Evolutionary conservation across 768 basidiomycete species (phyloP).

Genomic region (Psilocybe subaeruginosa): DNA sequence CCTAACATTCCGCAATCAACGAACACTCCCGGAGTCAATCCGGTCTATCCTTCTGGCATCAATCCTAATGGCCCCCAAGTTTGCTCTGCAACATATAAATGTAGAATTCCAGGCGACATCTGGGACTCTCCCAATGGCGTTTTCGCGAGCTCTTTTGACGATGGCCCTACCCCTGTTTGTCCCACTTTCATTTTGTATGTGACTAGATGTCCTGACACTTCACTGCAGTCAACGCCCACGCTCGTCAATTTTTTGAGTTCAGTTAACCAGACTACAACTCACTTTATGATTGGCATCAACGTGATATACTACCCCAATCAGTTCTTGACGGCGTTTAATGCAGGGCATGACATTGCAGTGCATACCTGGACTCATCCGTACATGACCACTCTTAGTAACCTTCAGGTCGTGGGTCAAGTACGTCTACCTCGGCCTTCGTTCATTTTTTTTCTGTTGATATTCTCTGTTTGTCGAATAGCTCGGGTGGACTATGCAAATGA

Average conservation of each 20-base stretch:
- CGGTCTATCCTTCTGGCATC: conserved; percentile 47
- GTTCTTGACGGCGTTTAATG: conserved; percentile 58
- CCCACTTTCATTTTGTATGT: background rate
- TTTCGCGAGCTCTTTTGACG: conserved; percentile 75
- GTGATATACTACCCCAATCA: conserved; percentile 59
- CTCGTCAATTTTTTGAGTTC: conserved; percentile 69
- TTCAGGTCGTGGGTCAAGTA: conserved; percentile 68
- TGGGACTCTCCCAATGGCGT: conserved; percentile 78
- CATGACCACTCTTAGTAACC: conserved; percentile 79
- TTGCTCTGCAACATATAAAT: conserved; percentile 81
- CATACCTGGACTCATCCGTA: conserved; percentile 79
- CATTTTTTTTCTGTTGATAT: background rate
- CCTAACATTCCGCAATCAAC: conserved; percentile 65
- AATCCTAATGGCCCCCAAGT: conserved; percentile 52
- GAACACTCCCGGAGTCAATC: conserved; percentile 36
- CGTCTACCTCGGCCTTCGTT: background rate
- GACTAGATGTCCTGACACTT: background rate
- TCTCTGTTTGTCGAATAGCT: conserved; percentile 37
- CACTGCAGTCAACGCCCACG: conserved; percentile 35
- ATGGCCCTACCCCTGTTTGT: conserved; percentile 65
- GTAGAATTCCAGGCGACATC: conserved; percentile 60
- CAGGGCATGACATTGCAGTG: conserved; percentile 49
- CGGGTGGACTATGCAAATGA: conserved; percentile 81
- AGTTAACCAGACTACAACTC: conserved; percentile 76
- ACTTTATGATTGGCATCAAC: conserved; percentile 89